Conservation (phyloP, 345 rosid genomes). For the Brassica carinata region DNA sequence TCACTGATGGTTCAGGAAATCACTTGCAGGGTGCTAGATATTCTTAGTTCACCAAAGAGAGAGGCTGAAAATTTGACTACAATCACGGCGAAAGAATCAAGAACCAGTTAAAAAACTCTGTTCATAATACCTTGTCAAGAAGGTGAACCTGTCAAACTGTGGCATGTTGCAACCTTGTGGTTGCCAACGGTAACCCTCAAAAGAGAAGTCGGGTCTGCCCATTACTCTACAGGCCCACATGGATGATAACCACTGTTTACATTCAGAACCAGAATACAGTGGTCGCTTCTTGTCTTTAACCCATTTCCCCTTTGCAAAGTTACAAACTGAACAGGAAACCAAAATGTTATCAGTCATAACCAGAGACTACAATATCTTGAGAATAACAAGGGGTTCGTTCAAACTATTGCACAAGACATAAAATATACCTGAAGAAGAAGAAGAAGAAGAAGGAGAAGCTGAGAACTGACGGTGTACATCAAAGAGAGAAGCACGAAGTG, state of each 20-base stretch:
- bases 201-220: slow-evolving; percentile 68
- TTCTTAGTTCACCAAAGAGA: no score
- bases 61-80: neutral
- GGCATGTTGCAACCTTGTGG: slow-evolving; percentile 69
- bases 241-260: slow-evolving; percentile 71
- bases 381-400: neutral
- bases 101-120: neutral
- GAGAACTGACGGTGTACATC: slow-evolving; percentile 30
- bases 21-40: no score
- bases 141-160: slow-evolving; percentile 60
- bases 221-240: slow-evolving; percentile 81
- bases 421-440: slow-evolving; percentile 36
- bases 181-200: slow-evolving; percentile 75
- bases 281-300: slow-evolving; percentile 55
- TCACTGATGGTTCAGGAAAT: neutral
- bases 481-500: slow-evolving; percentile 21
- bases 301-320: slow-evolving; percentile 74
- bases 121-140: slow-evolving; percentile 57
- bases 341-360: slow-evolving; percentile 13
- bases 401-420: neutral
- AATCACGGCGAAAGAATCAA: neutral
- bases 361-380: neutral
- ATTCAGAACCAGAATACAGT: slow-evolving; percentile 62
- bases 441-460: slow-evolving; percentile 26
- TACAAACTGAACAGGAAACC: slow-evolving; percentile 51